phyloP scores from a whole-genome alignment of 108 stramenopile species.

The Conticribra weissflogii region DNA sequence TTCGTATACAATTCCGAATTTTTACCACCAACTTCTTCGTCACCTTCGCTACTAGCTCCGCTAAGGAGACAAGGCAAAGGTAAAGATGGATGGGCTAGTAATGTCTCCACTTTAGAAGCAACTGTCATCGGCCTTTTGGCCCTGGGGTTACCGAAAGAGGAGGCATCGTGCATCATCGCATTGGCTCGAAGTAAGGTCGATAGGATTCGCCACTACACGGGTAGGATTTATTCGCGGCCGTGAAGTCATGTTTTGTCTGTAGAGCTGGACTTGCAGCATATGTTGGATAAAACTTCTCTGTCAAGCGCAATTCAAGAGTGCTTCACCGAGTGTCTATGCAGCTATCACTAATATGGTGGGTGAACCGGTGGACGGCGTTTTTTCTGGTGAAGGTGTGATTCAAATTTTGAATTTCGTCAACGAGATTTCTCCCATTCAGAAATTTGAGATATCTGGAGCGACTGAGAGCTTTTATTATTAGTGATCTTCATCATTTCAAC shows the following conservation, averaged over 20 bases:
- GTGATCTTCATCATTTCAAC: too few species aligned
- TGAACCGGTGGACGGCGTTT: too few species aligned
- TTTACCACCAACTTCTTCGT: slow-evolving; percentile 4
- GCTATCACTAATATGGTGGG: too few species aligned
- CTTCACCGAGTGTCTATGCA: too few species aligned
- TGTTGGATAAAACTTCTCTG: too few species aligned
- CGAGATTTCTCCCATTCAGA: not conserved
- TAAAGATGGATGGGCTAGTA: not conserved
- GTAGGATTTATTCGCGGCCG: slow-evolving; percentile 19
- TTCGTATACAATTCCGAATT: not conserved
- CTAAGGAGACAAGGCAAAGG: slow-evolving; percentile 47
- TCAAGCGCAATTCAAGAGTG: too few species aligned
- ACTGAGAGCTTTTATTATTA: too few species aligned
- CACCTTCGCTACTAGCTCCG: slow-evolving; percentile 40
- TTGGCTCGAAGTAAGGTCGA: slow-evolving; percentile 28
- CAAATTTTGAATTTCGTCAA: not conserved
- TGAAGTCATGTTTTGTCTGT: not conserved
- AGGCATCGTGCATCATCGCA: slow-evolving; percentile 19
- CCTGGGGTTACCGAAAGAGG: slow-evolving; percentile 26
- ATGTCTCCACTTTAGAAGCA: slow-evolving; percentile 43
- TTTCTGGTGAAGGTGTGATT: too few species aligned
- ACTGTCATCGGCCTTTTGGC: slow-evolving; percentile 33
- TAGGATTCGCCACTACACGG: slow-evolving; percentile 35
- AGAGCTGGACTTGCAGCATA: too few species aligned
- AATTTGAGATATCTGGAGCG: too few species aligned